Percentiles rank a stretch among this genome's conserved stretches.
These are phyloP conservation scores for Beta lomatogona DNA, from an alignment of 179 eudicot genomes.

Conservation along the genomic window DNA sequence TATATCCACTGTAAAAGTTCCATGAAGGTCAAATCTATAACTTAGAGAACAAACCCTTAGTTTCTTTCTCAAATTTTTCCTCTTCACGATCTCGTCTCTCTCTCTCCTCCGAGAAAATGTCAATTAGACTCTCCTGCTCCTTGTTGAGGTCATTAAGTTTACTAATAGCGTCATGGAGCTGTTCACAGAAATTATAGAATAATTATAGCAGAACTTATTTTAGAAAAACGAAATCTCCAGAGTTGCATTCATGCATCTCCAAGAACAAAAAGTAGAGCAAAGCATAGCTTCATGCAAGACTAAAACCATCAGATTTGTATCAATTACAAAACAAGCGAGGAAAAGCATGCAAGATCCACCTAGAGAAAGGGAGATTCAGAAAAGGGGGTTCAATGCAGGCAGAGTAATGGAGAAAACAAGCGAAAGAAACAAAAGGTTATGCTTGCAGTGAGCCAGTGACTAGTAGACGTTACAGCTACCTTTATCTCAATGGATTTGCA, in stretches of 20 bases:
- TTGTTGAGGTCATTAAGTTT: constrained; percentile 58
- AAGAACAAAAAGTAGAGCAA: background rate
- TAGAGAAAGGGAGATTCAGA: background rate
- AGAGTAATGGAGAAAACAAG: background rate
- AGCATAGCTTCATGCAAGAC: background rate
- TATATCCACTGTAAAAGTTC: background rate
- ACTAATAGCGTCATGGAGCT: constrained; percentile 61
- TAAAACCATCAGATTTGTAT: background rate
- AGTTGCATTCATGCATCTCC: background rate
- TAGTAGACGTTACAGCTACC: constrained; percentile 37
- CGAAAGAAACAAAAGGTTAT: too few species aligned
- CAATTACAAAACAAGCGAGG: background rate
- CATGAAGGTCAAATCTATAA: background rate
- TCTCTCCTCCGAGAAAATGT: constrained; percentile 82
- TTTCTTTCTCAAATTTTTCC: constrained; percentile 62
- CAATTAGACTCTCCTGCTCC: constrained; percentile 82
- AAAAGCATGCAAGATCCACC: background rate
- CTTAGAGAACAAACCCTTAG: constrained; percentile 49
- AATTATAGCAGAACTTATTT: background rate
- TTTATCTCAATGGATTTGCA: constrained; percentile 52
- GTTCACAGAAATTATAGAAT: constrained; percentile 23
- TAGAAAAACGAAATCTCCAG: background rate
- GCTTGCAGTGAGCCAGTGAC: background rate
- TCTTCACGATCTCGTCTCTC: constrained; percentile 79
- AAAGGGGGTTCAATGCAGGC: background rate